Conservation (phyloP, 2,329 filamentous ascomycete species). For the Hymenoscyphus scutula region DNA sequence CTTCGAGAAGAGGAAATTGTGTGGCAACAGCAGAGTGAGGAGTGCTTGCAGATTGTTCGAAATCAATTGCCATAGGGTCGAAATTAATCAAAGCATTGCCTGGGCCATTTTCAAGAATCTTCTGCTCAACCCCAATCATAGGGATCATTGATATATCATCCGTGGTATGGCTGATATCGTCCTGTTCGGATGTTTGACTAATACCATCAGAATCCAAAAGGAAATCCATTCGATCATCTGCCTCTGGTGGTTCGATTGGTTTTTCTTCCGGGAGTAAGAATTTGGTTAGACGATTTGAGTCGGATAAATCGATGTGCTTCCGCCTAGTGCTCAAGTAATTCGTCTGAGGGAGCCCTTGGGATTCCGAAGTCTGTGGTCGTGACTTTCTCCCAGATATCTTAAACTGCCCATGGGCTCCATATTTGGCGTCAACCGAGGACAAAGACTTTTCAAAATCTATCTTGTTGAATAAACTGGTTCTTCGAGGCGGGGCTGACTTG, state of each 20-base stretch:
- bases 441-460: conserved; percentile 34
- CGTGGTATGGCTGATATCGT: conserved; percentile 51
- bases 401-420: conserved; percentile 32
- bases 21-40: conserved; percentile 30
- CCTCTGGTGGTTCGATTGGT: conserved; percentile 13
- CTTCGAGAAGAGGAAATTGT: conserved; percentile 32
- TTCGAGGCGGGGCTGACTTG: conserved; percentile 14
- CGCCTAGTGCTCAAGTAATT: conserved; percentile 28
- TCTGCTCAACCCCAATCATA: conserved; percentile 41
- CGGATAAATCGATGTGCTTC: conserved; percentile 20
- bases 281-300: conserved; percentile 34
- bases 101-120: conserved; percentile 27
- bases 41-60: conserved; percentile 28
- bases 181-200: conserved; percentile 55
- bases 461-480: conserved; percentile 32
- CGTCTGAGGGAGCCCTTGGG: conserved; percentile 29
- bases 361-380: conserved; percentile 6
- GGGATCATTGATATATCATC: conserved; percentile 50
- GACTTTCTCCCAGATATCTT: conserved; percentile 23
- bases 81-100: conserved; percentile 33
- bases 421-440: conserved; percentile 34
- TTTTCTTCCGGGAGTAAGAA: conserved; percentile 45
- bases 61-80: conserved; percentile 32
- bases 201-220: conserved; percentile 32
- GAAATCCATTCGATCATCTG: conserved; percentile 26